Conservation (phyloP, 2,329 filamentous ascomycete genomes). For the Monilinia fructicola region DNA sequence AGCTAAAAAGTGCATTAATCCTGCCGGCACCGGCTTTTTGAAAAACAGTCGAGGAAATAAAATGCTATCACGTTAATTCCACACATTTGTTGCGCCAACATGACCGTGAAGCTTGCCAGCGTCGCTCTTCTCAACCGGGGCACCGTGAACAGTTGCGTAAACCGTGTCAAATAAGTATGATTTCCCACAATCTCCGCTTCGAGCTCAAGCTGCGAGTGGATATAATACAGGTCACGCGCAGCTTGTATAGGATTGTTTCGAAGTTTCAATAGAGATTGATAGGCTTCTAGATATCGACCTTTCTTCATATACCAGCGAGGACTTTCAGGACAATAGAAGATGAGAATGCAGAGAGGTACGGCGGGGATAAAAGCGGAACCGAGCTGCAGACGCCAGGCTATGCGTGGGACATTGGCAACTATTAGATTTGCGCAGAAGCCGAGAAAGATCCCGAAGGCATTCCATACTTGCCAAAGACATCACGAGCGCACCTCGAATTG, state of each 20-base stretch:
- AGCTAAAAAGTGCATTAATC: constrained; percentile 42
- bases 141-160: constrained; percentile 66
- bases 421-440: constrained; percentile 65
- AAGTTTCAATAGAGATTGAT: constrained; percentile 54
- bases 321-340: constrained; percentile 64
- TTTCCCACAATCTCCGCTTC: constrained; percentile 42
- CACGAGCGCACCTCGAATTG: constrained; percentile 53
- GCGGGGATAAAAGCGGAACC: constrained; percentile 66
- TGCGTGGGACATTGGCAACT: constrained; percentile 56
- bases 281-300: constrained; percentile 54
- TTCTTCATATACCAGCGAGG: constrained; percentile 68
- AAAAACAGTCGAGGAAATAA: constrained; percentile 69
- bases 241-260: constrained; percentile 60
- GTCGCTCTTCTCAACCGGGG: constrained; percentile 70
- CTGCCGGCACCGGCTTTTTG: constrained; percentile 54
- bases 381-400: constrained; percentile 63
- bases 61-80: constrained; percentile 62
- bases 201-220: constrained; percentile 51
- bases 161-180: constrained; percentile 50
- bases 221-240: constrained; percentile 62
- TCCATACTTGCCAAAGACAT: constrained; percentile 55
- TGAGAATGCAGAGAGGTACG: constrained; percentile 55
- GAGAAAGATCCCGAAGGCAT: constrained; percentile 65
- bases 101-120: constrained; percentile 73
- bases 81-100: constrained; percentile 44